Percentiles rank a stretch among this genome's conserved stretches.
phyloP scores from a whole-genome alignment of 345 rosid species.

The Arabis alpina region DNA sequence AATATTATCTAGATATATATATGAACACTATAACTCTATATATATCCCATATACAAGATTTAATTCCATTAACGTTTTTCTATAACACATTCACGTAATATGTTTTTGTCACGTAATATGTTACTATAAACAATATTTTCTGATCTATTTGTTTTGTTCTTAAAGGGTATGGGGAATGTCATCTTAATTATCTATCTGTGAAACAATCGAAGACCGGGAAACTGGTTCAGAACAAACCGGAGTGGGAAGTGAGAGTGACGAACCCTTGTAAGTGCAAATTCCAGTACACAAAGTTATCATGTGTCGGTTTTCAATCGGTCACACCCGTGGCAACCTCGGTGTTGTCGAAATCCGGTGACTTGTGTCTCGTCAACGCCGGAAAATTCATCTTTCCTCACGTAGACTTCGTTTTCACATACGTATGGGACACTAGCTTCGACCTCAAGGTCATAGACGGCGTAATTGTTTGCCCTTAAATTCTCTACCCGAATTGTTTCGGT shows the following conservation, averaged over 20 bases:
- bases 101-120: neutral
- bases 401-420: constrained; percentile 21
- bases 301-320: constrained; percentile 33
- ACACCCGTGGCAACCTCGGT: neutral
- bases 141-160: no score
- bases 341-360: constrained; percentile 11
- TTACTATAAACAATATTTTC: neutral
- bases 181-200: neutral
- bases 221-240: constrained; percentile 25
- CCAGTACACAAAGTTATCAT: neutral
- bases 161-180: constrained; percentile 26
- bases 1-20: neutral
- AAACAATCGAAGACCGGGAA: constrained; percentile 34
- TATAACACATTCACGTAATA: neutral
- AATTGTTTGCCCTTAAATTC: neutral
- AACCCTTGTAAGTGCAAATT: constrained; percentile 27
- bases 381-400: neutral
- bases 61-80: neutral
- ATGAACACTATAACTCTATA: neutral
- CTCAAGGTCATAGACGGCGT: constrained; percentile 18
- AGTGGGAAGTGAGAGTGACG: constrained; percentile 40
- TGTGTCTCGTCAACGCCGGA: constrained; percentile 25
- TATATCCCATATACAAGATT: neutral
- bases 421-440: constrained; percentile 33
- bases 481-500: neutral